Conservation (phyloP, 495 filamentous ascomycete genomes). For the Daldinia childiae region DNA sequence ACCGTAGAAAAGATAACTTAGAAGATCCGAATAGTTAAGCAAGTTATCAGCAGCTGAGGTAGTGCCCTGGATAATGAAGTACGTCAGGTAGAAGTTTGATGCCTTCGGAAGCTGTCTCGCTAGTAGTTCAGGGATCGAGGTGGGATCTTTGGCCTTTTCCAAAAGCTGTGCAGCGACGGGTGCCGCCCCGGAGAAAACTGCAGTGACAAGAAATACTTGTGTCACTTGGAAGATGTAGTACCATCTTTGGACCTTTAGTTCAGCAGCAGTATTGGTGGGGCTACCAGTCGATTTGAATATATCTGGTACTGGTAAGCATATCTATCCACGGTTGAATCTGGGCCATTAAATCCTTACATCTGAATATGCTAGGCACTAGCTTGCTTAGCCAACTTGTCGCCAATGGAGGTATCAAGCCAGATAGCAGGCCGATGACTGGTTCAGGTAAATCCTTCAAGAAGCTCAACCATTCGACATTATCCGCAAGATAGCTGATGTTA, state of each 20-base stretch:
- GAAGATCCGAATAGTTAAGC: conserved; percentile 48
- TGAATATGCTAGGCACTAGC: conserved; percentile 77
- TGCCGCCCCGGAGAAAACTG: conserved; percentile 69
- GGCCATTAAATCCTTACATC: conserved; percentile 59
- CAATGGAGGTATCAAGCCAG: conserved; percentile 79
- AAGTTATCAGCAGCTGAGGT: conserved; percentile 74
- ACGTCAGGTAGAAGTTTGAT: conserved; percentile 90
- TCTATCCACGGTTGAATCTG: background rate
- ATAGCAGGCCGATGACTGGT: conserved; percentile 75
- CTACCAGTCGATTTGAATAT: conserved; percentile 77
- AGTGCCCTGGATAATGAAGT: conserved; percentile 86
- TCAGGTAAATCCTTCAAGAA: conserved; percentile 75
- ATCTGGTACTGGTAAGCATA: conserved; percentile 51
- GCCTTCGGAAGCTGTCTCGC: conserved; percentile 79
- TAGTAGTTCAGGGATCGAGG: conserved; percentile 66
- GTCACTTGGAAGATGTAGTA: conserved; percentile 92
- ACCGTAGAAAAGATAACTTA: conserved; percentile 72
- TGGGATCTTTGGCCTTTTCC: conserved; percentile 69
- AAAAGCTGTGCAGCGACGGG: conserved; percentile 68
- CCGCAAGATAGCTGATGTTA: conserved; percentile 74
- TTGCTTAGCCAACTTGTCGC: conserved; percentile 82
- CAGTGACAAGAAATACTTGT: conserved; percentile 90
- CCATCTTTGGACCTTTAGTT: conserved; percentile 80
- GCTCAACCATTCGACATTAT: conserved; percentile 67
- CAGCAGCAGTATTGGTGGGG: conserved; percentile 75